Evolutionary conservation across 192 early-diverging fungal species (phyloP), one percentile per base, ranked within the genome.

Genomic region (Coemansia sp.): DNA sequence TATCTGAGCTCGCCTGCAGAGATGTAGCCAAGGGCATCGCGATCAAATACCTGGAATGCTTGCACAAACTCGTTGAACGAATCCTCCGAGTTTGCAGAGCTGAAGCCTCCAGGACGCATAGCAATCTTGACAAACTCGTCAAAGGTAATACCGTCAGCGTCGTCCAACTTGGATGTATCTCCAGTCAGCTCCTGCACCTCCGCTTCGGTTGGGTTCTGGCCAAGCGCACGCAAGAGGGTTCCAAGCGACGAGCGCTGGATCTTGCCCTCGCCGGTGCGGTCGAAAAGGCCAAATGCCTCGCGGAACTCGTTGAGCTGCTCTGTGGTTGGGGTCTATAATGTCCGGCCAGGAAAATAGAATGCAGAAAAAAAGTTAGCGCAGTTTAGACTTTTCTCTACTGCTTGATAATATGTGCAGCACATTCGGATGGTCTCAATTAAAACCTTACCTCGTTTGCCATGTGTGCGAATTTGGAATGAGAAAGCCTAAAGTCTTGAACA

Each of bases 11-110:
- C 91, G 48, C 85, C 87, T 17, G 82, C 85, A 38, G 88, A 82
- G 54, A 93, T 93, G 55, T 81, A 90, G 11, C 90, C 90, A 59
- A 84, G 84, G 61, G 84, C 81, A 25, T 93, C 87, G 79, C 89
- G 90, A 79, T 93, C 91, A 84, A 93, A 92, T 27, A 93, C 90
- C 72, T 92, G 88, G 85, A 93, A 93, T 2, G 89, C 91, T 55
- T 92, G 87, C 45, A 89, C 84, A 64, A 92, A 90, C 74, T 91
- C 91, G 55, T 92, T 83, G 55, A 85, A 85, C 38, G 88, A 85
- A 22, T 55, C 54, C 9, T 86, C 89, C 27, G 84, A 84, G 55
- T 88, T 82, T 34, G 84, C 79, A 47, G 70, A 71, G 78, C 50
- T 72, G 80, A 90, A 90, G 45, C 88, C 89, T 33, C 84, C 82